A percentile compares a stretch with the other conserved stretches of the same genome.
These are phyloP conservation scores for Corchorus olitorius DNA, from an alignment of 345 rosid species.

Conservation along the genomic window DNA sequence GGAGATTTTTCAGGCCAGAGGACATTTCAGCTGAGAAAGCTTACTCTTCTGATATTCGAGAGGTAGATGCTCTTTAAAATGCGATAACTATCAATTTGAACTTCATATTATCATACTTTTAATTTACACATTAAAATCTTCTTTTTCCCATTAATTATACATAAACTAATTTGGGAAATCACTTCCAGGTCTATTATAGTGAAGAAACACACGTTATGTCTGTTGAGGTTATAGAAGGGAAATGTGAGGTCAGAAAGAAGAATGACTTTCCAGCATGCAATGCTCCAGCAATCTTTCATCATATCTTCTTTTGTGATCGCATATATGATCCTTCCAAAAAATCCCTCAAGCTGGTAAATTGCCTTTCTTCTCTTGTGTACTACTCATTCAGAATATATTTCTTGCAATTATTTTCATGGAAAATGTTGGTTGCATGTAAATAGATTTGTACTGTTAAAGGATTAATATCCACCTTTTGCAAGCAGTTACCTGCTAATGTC, in stretches of 20 bases:
- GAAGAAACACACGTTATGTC: constrained; percentile 45
- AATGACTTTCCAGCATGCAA: constrained; percentile 49
- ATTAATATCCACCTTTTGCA: constrained; percentile 7
- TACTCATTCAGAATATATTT: not conserved
- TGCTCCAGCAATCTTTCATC: constrained; percentile 53
- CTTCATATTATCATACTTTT: not conserved
- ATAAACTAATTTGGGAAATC: constrained; percentile 1
- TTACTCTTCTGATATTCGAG: constrained; percentile 61
- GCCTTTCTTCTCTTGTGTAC: not conserved
- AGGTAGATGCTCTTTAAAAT: constrained; percentile 36
- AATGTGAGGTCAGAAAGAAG: constrained; percentile 86
- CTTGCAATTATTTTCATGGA: not conserved
- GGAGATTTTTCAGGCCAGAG: constrained; percentile 70
- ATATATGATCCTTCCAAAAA: constrained; percentile 71
- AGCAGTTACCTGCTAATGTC: constrained; percentile 60
- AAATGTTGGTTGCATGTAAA: not conserved
- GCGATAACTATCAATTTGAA: not conserved
- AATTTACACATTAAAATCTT: constrained; percentile 10
- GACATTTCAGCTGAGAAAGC: constrained; percentile 71
- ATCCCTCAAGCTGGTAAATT: constrained; percentile 67
- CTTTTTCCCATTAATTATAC: constrained; percentile 3
- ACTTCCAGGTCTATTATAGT: constrained; percentile 74
- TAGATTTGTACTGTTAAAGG: not conserved
- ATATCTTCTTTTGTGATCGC: constrained; percentile 83
- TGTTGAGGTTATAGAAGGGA: constrained; percentile 58